Evolutionary conservation across 352 stramenopile genomes (phyloP).

Genomic region (Phytopythium litorale): DNA sequence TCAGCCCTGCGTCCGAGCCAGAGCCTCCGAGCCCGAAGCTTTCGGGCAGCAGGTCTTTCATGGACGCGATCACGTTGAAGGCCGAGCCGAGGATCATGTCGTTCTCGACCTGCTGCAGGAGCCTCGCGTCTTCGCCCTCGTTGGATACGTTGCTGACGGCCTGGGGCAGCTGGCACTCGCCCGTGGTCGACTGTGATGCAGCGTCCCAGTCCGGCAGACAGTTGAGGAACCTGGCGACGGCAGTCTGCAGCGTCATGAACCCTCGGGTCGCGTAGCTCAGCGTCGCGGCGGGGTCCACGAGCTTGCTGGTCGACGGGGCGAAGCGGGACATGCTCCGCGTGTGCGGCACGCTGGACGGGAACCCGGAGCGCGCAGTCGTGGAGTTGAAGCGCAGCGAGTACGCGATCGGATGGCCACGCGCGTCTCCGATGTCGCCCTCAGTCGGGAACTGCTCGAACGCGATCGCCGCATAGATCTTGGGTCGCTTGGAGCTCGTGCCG

Average conservation of each 20-base stretch:
- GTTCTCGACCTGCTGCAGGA: constrained; percentile 43
- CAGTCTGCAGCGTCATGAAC: constrained; percentile 75
- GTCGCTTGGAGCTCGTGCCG: constrained; percentile 32
- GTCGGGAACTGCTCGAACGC: constrained; percentile 50
- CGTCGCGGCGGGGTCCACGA: constrained; percentile 15
- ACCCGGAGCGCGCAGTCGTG: constrained; percentile 28
- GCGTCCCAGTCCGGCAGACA: constrained; percentile 58
- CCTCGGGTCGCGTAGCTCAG: constrained; percentile 52
- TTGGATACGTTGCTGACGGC: constrained; percentile 22
- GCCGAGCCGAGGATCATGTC: constrained; percentile 51
- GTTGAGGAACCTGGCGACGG: constrained; percentile 60
- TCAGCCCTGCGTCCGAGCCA: constrained; percentile 9
- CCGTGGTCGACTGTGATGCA: constrained; percentile 17
- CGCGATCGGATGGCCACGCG: constrained; percentile 29
- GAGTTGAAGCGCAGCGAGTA: constrained; percentile 74
- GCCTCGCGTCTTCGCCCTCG: constrained; percentile 24
- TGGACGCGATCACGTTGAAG: constrained; percentile 21
- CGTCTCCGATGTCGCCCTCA: constrained; percentile 30
- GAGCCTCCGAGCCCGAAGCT: constrained; percentile 7
- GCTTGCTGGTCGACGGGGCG: constrained; percentile 18
- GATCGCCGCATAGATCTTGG: constrained; percentile 70
- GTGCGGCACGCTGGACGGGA: constrained; percentile 38
- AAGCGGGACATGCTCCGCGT: constrained; percentile 17
- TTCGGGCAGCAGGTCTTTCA: constrained; percentile 10
- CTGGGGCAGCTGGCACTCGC: constrained; percentile 39